These are phyloP conservation scores for Achaetomium macrosporum DNA, from an alignment of 2,329 filamentous ascomycete genomes.

Conservation along the genomic window DNA sequence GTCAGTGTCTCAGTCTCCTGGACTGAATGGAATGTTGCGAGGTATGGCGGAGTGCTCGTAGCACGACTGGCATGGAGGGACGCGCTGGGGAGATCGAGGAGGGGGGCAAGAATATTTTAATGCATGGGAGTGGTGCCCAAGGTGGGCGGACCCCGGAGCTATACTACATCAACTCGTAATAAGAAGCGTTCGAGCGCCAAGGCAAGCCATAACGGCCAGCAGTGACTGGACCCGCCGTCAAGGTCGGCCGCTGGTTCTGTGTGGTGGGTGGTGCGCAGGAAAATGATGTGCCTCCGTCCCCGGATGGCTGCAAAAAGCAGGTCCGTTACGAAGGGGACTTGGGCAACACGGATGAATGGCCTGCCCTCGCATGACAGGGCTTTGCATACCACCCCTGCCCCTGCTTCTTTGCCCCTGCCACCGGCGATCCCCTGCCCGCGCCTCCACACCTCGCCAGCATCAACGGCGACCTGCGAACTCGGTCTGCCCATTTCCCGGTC, in stretches of 20 bases:
- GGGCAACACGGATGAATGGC: conserved; percentile 13
- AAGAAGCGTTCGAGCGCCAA: conserved; percentile 4
- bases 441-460: conserved; percentile 1
- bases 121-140: conserved; percentile 10
- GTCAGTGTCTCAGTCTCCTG: conserved; percentile 14
- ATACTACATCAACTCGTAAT: background rate
- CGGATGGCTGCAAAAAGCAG: conserved; percentile 1
- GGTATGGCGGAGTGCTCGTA: background rate
- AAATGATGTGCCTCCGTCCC: conserved; percentile 9
- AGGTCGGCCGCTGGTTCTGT: conserved; percentile 2
- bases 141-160: conserved; percentile 3
- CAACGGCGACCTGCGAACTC: background rate
- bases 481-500: background rate
- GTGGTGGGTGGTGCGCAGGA: conserved; percentile 3
- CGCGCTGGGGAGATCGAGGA: conserved; percentile 5
- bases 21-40: background rate
- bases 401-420: conserved; percentile 6
- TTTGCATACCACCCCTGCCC: conserved; percentile 7
- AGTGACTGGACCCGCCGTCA: conserved; percentile 14
- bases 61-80: conserved; percentile 11
- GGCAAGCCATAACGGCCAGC: conserved; percentile 18
- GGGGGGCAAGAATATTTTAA: conserved; percentile 14
- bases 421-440: conserved; percentile 11
- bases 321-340: conserved; percentile 14
- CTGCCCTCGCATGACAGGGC: conserved; percentile 14